These are phyloP conservation scores for Monosporozyma servazzii DNA, from an alignment of 805 yeast species.

Conservation along the genomic window DNA sequence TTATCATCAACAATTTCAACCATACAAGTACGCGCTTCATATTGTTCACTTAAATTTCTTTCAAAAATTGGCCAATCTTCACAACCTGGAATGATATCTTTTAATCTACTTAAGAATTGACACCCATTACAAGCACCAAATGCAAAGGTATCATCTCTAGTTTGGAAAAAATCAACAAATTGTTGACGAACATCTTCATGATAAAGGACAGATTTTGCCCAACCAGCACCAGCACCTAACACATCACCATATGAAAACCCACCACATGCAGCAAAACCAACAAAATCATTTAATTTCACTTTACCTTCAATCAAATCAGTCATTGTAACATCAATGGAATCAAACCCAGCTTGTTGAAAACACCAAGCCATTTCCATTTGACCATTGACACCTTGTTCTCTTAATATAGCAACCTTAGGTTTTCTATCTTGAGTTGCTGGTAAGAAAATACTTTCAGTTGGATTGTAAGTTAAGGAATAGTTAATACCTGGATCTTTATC, in stretches of 20 bases:
- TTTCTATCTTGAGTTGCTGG: slow-evolving; percentile 29
- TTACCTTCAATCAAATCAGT: slow-evolving; percentile 73
- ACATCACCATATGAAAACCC: slow-evolving; percentile 99
- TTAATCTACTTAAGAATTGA: slow-evolving; percentile 84
- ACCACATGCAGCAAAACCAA: slow-evolving; percentile 96
- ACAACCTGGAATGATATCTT: slow-evolving; percentile 71
- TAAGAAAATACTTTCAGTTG: slow-evolving; percentile 37
- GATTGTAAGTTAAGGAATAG: slow-evolving; percentile 66
- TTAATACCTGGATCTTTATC: slow-evolving; percentile 84
- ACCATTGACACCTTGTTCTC: slow-evolving; percentile 98
- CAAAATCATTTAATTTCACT: slow-evolving; percentile 66
- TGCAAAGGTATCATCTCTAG: slow-evolving; percentile 86
- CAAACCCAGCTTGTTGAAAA: slow-evolving; percentile 91
- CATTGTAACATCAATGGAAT: slow-evolving; percentile 93
- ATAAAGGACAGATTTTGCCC: slow-evolving; percentile 95
- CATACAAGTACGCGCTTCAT: slow-evolving; percentile 90
- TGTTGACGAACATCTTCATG: slow-evolving; percentile 67
- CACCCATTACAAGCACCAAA: slow-evolving; percentile 99
- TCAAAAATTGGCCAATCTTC: slow-evolving; percentile 95
- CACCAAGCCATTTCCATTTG: slow-evolving; percentile 98
- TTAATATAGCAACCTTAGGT: slow-evolving; percentile 90
- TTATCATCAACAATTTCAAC: slow-evolving; percentile 59
- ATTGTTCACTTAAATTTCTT: slow-evolving; percentile 85
- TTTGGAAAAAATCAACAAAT: slow-evolving; percentile 73
- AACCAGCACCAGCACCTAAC: slow-evolving; percentile 96